A percentile compares a stretch with the other conserved stretches of the same genome.
Evolutionary conservation across 1,284 basidiomycete species (phyloP).

Genomic region (Heterobasidion parviporum): DNA sequence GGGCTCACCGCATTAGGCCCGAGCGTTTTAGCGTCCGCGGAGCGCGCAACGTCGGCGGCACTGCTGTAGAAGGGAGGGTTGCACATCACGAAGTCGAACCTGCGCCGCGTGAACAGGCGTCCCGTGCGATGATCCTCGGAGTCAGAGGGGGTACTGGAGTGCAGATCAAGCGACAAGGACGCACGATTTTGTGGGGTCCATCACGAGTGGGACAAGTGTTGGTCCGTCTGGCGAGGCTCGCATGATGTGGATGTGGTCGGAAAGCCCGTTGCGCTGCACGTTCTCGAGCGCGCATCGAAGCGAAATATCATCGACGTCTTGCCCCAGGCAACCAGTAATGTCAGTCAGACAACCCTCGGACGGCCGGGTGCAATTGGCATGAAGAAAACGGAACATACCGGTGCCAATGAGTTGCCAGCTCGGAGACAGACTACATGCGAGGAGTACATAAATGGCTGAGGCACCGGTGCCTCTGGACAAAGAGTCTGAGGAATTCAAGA

Average conservation of each 20-base stretch:
- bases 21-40: slow-evolving; percentile 53
- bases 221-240: slow-evolving; percentile 28
- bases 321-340: neutral
- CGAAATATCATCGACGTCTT: slow-evolving; percentile 67
- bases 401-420: slow-evolving; percentile 62
- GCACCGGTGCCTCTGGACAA: slow-evolving; percentile 78
- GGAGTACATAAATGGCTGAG: slow-evolving; percentile 82
- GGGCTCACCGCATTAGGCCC: slow-evolving; percentile 57
- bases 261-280: slow-evolving; percentile 45
- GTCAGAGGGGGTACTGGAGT: neutral
- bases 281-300: slow-evolving; percentile 45
- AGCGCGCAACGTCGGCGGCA: slow-evolving; percentile 53
- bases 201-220: slow-evolving; percentile 42
- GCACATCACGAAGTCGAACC: slow-evolving; percentile 80
- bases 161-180: neutral
- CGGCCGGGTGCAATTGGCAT: neutral
- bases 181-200: neutral
- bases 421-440: slow-evolving; percentile 52
- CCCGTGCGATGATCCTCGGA: neutral
- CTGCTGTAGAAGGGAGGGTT: slow-evolving; percentile 92
- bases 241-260: slow-evolving; percentile 40
- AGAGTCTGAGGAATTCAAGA: neutral
- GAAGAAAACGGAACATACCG: slow-evolving; percentile 34
- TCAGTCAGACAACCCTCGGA: neutral
- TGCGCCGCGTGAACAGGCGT: slow-evolving; percentile 3